Base-by-base conservation (phyloP, 1,284 basidiomycete species). In the Ganoderma sinense region DNA sequence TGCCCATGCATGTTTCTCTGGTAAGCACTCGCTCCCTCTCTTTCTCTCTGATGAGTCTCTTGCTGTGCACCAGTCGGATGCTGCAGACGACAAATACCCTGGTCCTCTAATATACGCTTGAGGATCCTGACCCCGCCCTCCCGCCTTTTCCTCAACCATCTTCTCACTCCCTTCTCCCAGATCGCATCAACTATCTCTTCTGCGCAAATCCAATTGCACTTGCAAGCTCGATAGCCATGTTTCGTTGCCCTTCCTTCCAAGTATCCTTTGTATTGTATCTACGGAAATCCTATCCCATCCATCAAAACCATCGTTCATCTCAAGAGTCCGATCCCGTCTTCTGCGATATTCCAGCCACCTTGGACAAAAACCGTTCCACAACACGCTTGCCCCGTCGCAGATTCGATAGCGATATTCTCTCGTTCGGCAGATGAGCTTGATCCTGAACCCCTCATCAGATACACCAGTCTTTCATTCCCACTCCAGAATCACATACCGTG, bases 341-440 rank as follows among this genome's bases (percentile, higher is more conserved):
- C 48, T 53, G 36, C 48, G 62, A 40, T 33, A 53, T 16, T 10
- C 77, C 75, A 0, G 82, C 84, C 0, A 84, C 79, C n/a, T 80
- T 80, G 29, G 80, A 76, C 58, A 96, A 80, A 80, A 95, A 96
- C 18, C 89, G 87, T 75, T 93, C 88, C 33, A 95, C 80, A 55
- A 95, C 93, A 2, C 88, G 84, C 74, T 93, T 92, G 0, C 94
- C 94, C 53, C 90, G 88, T 29, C 87, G 86, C 13, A 97, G 83
- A 75, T 97, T 96, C 16, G 86, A 81, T 1, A 96, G 80, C 0
- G 94, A 91, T 67, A 96, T 93, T 10, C 94, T 87, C 78, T 97
- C 95, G 76, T 97, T 91, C 2, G 93, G 89, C n/a, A 97, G 80
- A 83, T 97, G 95, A 0, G 95, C 94, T 84, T 92, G 91, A 76